Base-by-base conservation (phyloP, 2,329 filamentous ascomycete genomes). In the Tricladium varicosporioides region DNA sequence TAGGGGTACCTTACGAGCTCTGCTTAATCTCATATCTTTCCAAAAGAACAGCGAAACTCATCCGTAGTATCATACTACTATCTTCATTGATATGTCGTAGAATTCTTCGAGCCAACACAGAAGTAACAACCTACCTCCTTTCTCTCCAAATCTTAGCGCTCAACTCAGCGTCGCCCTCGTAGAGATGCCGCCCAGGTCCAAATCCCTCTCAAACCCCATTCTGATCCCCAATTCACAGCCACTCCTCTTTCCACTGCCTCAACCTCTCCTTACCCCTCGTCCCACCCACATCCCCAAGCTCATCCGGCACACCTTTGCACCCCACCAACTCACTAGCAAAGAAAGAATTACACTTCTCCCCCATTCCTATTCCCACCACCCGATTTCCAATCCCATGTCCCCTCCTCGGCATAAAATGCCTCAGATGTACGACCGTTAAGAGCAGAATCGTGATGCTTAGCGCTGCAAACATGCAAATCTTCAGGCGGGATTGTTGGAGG, bases 391-490 rank as follows among this genome's bases (percentile, higher is more conserved):
- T 54, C n/a, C 56, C n/a, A 14, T 32, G 19, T 33, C 15, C 15
- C 18, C 32, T 47, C 19, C 27, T 16, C 15, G 8, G 56, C 9
- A 65, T 36, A 13, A 65, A 46, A 54, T 64, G 62, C n/a, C 58
- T 48, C 7, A 64, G 10, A 57, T 64, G 60, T 9, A 65, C 53
- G 22, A 58, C 59, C 1, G 59, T 65, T 33, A 63, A 63, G 19
- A 65, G 59, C 54, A 64, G 53, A 8, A 65, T 58, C 8, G 63
- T 63, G 15, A 63, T 58, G 7, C 59, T 63, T 0, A 64, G 51
- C 1, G 62, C 62, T 8, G 60, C 60, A 7, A 65, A 47, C 14
- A 64, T 15, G 42, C 50, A 60, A 31, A 65, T 50, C n/a, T 49
- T 52, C 5, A 61, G 47, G 31, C 62, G 63, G 40, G 60, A 60